Percentiles rank a stretch among this genome's conserved stretches.
Evolutionary conservation across 805 yeast species (phyloP).

Genomic region (Kodamaea sagamina): DNA sequence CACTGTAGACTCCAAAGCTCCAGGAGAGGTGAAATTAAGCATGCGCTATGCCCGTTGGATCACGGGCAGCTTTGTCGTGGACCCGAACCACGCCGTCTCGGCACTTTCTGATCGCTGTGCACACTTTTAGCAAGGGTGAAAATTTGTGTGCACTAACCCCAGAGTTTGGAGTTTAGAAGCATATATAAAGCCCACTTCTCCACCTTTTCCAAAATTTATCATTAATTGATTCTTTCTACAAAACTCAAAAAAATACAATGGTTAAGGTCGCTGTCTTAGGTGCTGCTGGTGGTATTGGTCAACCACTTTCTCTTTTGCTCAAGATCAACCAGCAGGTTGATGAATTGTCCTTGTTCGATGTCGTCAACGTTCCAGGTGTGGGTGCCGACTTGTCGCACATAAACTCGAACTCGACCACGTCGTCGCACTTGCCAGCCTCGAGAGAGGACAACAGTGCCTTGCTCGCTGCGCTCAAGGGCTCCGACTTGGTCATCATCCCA

Average conservation of each 20-base stretch:
- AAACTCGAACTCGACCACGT: constrained; percentile 62
- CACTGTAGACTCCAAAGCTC: too few relatives aligned
- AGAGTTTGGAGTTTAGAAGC: constrained; percentile 9
- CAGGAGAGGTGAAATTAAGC: too few relatives aligned
- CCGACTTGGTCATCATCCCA: constrained; percentile 60
- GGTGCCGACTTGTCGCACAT: constrained; percentile 88
- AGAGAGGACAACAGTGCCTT: constrained; percentile 49
- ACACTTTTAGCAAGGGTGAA: too few relatives aligned
- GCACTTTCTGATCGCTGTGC: too few relatives aligned
- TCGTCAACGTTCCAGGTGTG: constrained; percentile 82
- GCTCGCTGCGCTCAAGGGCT: constrained; percentile 44
- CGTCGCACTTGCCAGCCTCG: constrained; percentile 61
- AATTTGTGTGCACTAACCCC: constrained; percentile 9
- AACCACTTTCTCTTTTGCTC: constrained; percentile 80
- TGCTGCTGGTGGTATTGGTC: constrained; percentile 95
- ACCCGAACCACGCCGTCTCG: too few relatives aligned
- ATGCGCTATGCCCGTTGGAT: too few relatives aligned
- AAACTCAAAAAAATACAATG: constrained; percentile 23
- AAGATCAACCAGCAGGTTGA: constrained; percentile 65
- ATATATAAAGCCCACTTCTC: constrained; percentile 11
- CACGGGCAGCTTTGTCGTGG: too few relatives aligned
- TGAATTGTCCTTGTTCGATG: constrained; percentile 79
- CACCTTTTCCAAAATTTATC: constrained; percentile 5
- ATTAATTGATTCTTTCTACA: constrained; percentile 3
- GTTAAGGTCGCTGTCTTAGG: constrained; percentile 83